Evolutionary conservation across 2,329 filamentous ascomycete genomes (phyloP).

Genomic region (Verticillium isaacii): DNA sequence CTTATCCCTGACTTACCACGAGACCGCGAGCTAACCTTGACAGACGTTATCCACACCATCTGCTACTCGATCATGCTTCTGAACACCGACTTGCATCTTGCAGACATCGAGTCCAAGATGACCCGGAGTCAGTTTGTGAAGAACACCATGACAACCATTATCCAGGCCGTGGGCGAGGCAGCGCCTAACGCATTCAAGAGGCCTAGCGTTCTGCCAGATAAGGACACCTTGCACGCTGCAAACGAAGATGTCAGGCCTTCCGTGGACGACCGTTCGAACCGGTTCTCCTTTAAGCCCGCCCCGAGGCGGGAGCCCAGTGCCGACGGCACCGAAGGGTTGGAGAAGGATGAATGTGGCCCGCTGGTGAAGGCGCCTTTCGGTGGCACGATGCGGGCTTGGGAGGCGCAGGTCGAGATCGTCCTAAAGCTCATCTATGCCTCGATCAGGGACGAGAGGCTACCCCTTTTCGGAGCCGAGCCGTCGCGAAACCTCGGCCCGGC

Average conservation of each 20-base stretch:
- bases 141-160: slow-evolving; percentile 90
- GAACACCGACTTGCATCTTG: slow-evolving; percentile 93
- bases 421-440: slow-evolving; percentile 89
- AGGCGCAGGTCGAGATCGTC: slow-evolving; percentile 82
- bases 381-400: slow-evolving; percentile 76
- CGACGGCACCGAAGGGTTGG: slow-evolving; percentile 21
- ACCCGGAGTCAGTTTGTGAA: slow-evolving; percentile 91
- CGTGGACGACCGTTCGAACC: slow-evolving; percentile 34
- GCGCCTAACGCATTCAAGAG: slow-evolving; percentile 61
- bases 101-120: slow-evolving; percentile 96
- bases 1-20: background rate
- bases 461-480: slow-evolving; percentile 69
- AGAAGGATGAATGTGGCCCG: slow-evolving; percentile 60
- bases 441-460: slow-evolving; percentile 81
- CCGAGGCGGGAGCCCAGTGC: slow-evolving; percentile 35
- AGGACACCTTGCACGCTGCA: slow-evolving; percentile 13
- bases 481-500: slow-evolving; percentile 32
- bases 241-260: slow-evolving; percentile 27
- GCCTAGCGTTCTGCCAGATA: slow-evolving; percentile 49
- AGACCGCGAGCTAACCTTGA: background rate
- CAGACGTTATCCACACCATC: slow-evolving; percentile 93
- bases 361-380: slow-evolving; percentile 74
- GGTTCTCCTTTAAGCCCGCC: slow-evolving; percentile 47
- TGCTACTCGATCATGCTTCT: slow-evolving; percentile 93
- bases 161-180: slow-evolving; percentile 69